phyloP scores from a whole-genome alignment of 83 land plant species.

The Picea abies region DNA sequence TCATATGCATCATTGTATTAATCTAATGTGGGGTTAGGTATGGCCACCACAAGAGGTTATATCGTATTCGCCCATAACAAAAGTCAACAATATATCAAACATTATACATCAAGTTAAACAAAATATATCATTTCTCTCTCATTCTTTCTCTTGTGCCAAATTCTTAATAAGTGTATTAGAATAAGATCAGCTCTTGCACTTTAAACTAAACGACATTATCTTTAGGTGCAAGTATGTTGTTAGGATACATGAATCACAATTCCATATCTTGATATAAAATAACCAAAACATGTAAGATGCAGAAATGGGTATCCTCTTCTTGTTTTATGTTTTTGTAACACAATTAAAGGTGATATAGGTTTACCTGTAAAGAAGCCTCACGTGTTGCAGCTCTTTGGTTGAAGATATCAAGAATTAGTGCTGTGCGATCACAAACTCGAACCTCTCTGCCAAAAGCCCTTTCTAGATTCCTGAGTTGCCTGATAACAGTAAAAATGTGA shows the following conservation, averaged over 20 bases:
- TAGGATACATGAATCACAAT: background rate
- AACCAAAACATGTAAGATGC: background rate
- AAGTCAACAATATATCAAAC: too few relatives aligned
- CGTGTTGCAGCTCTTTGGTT: constrained; percentile 96
- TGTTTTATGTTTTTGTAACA: background rate
- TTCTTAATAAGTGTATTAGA: background rate
- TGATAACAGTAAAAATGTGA: constrained; percentile 12
- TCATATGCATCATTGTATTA: too few relatives aligned
- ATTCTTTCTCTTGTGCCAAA: too few relatives aligned
- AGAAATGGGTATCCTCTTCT: background rate
- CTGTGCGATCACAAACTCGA: constrained; percentile 97
- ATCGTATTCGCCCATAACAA: too few relatives aligned
- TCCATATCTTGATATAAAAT: background rate
- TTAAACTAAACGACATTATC: background rate
- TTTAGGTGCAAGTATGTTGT: background rate
- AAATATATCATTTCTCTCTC: too few relatives aligned
- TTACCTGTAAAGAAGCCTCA: constrained; percentile 90
- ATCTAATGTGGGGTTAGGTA: too few relatives aligned
- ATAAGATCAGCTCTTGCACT: background rate
- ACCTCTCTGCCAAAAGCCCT: constrained; percentile 92
- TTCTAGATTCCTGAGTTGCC: constrained; percentile 92
- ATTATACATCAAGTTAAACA: too few relatives aligned
- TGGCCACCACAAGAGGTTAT: too few relatives aligned
- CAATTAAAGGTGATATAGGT: background rate
- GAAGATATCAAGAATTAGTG: constrained; percentile 93